These are phyloP conservation scores for Apium graveolens DNA, from an alignment of 129 eudicot genomes.

Conservation along the genomic window DNA sequence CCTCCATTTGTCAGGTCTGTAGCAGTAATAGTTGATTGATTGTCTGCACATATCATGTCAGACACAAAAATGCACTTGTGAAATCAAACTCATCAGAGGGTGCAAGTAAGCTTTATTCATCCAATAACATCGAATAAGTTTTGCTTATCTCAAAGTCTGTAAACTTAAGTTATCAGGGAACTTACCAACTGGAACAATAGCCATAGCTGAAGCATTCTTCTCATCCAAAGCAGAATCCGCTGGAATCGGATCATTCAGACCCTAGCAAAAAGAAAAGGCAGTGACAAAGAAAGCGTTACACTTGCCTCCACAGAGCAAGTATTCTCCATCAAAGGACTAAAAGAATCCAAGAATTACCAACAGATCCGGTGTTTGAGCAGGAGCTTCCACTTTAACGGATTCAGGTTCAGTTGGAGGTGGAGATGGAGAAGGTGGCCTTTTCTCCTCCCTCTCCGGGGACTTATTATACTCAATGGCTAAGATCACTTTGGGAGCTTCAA, in stretches of 20 bases:
- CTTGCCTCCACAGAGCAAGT: background rate
- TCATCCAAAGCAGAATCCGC: conserved; percentile 68
- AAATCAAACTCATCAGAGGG: background rate
- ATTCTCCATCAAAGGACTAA: background rate
- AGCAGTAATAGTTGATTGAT: conserved; percentile 34
- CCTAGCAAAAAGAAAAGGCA: conserved; percentile 30
- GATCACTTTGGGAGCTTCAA: conserved; percentile 39
- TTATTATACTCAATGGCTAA: conserved; percentile 58
- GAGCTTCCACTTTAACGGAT: conserved; percentile 55
- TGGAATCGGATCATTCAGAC: conserved; percentile 59
- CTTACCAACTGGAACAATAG: conserved; percentile 90
- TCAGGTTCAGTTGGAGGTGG: conserved; percentile 45
- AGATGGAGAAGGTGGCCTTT: conserved; percentile 39
- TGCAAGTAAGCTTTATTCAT: background rate
- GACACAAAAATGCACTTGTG: background rate
- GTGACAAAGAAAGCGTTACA: conserved; percentile 8
- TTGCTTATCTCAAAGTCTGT: background rate
- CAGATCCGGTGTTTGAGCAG: conserved; percentile 66
- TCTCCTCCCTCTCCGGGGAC: conserved; percentile 36
- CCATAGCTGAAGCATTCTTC: conserved; percentile 84
- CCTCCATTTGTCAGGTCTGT: conserved; percentile 40
- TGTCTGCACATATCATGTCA: conserved; percentile 20
- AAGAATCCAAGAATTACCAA: conserved; percentile 37
- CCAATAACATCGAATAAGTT: background rate
- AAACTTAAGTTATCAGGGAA: conserved; percentile 1